Conservation (phyloP, 2,329 filamentous ascomycete species). For the Fusarium proliferatum region DNA sequence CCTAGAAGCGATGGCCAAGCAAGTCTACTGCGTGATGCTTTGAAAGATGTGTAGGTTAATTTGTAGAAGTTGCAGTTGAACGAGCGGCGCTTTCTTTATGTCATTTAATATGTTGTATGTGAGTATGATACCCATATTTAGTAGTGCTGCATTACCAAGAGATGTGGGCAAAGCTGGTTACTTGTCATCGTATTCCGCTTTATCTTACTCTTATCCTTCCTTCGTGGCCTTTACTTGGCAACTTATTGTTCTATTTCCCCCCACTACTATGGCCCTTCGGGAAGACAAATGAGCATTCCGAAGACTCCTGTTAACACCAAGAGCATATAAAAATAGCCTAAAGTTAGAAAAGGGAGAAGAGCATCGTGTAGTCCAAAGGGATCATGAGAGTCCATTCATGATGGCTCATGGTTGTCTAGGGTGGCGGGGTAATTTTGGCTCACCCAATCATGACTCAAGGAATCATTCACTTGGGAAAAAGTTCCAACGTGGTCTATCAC, state of each 20-base stretch:
- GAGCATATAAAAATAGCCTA: not conserved
- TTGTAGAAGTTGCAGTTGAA: no score
- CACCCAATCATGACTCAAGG: constrained; percentile 1
- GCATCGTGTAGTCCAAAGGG: not conserved
- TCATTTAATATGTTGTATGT: not conserved
- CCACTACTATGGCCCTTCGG: not conserved
- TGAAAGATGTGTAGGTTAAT: no score
- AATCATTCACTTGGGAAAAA: constrained; percentile 11
- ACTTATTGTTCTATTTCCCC: not conserved
- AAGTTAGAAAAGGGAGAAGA: not conserved
- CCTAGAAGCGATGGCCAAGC: not conserved
- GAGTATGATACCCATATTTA: not conserved
- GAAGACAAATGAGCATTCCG: not conserved
- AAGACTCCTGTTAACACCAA: not conserved
- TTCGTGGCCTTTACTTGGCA: not conserved
- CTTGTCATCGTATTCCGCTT: not conserved
- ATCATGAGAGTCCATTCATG: not conserved
- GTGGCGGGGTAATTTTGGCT: not conserved
- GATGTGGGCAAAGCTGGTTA: not conserved
- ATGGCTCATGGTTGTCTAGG: not conserved
- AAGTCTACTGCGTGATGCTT: not conserved
- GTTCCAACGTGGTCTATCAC: constrained; percentile 9
- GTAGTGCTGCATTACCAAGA: not conserved
- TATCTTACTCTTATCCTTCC: not conserved
- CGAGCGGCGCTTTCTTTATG: no score